Percentiles rank a stretch among this genome's conserved stretches.
These are phyloP conservation scores for Epicoccum sorghinum DNA, from an alignment of 2,329 filamentous ascomycete genomes.

Conservation along the genomic window DNA sequence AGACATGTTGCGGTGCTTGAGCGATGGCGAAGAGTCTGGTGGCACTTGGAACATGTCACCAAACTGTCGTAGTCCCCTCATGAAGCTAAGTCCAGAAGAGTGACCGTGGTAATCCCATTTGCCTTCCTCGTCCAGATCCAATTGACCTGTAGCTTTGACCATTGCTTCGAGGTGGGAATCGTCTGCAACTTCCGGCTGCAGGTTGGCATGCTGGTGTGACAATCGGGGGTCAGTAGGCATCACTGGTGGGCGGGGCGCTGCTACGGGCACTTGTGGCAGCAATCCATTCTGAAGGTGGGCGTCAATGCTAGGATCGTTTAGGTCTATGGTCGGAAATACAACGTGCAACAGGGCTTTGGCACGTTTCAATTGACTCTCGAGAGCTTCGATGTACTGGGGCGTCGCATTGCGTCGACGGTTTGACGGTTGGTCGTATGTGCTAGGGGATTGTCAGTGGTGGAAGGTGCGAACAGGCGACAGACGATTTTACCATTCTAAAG, in stretches of 20 bases:
- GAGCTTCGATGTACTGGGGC: conserved; percentile 88
- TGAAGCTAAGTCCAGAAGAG: conserved; percentile 89
- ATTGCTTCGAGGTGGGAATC: conserved; percentile 84
- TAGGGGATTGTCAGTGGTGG: conserved; percentile 17
- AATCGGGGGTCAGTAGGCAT: conserved; percentile 29
- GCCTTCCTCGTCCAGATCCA: conserved; percentile 89
- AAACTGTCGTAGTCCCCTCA: conserved; percentile 86
- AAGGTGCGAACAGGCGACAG: not conserved
- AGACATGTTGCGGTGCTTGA: conserved; percentile 60
- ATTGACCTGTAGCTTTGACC: conserved; percentile 88
- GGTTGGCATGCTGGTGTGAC: conserved; percentile 25
- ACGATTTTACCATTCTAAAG: conserved; percentile 8
- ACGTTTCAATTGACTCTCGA: conserved; percentile 82
- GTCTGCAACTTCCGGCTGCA: conserved; percentile 44
- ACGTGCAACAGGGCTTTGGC: conserved; percentile 80
- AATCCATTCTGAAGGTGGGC: conserved; percentile 73
- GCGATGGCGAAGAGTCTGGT: conserved; percentile 63
- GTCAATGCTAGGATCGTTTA: conserved; percentile 85
- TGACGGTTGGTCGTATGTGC: conserved; percentile 90
- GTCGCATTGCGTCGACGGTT: conserved; percentile 89
- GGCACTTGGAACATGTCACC: conserved; percentile 74
- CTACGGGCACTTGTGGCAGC: conserved; percentile 49
- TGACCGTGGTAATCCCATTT: conserved; percentile 95
- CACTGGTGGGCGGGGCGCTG: conserved; percentile 28
- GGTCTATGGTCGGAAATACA: conserved; percentile 81